Evolutionary conservation across 208 protist species (phyloP).

Genomic region (Phytomonas serpens): DNA sequence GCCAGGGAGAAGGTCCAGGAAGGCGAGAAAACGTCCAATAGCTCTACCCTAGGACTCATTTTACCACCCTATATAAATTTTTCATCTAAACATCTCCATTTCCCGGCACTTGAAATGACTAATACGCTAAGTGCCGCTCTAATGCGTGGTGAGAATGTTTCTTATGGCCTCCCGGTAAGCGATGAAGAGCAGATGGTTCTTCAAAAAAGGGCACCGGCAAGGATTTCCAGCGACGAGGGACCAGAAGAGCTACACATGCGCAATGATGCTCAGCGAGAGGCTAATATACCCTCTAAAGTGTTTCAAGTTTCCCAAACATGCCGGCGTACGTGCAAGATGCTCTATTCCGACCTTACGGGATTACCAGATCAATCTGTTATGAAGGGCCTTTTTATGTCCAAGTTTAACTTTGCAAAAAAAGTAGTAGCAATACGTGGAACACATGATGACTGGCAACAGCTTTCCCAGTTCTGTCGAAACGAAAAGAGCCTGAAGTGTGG

Average conservation of each 20-base stretch:
- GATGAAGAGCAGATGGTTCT: conserved; percentile 65
- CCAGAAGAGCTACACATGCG: conserved; percentile 43
- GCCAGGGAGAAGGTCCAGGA: conserved; percentile 8
- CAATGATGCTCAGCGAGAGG: conserved; percentile 82
- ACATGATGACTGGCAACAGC: conserved; percentile 36
- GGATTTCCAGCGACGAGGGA: conserved; percentile 44
- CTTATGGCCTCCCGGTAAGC: conserved; percentile 75
- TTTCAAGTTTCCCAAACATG: conserved; percentile 16
- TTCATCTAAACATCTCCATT: conserved; percentile 55
- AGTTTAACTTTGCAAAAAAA: conserved; percentile 73
- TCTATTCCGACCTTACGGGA: conserved; percentile 69
- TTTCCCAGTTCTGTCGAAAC: conserved; percentile 62
- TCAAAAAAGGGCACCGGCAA: conserved; percentile 46
- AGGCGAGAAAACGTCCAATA: not conserved
- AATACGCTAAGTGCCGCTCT: conserved; percentile 35
- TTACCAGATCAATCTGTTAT: conserved; percentile 55
- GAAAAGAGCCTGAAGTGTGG: conserved; percentile 77
- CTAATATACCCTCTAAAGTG: conserved; percentile 78
- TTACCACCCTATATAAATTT: conserved; percentile 62
- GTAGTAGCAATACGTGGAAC: conserved; percentile 58
- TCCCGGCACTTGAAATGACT: conserved; percentile 53
- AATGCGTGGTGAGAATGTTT: conserved; percentile 36
- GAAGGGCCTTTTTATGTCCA: conserved; percentile 44
- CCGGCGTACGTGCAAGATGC: conserved; percentile 36
- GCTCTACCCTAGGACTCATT: conserved; percentile 37